These are phyloP conservation scores for Aspergillus flavus DNA, from an alignment of 2,329 filamentous ascomycete genomes.

Conservation along the genomic window DNA sequence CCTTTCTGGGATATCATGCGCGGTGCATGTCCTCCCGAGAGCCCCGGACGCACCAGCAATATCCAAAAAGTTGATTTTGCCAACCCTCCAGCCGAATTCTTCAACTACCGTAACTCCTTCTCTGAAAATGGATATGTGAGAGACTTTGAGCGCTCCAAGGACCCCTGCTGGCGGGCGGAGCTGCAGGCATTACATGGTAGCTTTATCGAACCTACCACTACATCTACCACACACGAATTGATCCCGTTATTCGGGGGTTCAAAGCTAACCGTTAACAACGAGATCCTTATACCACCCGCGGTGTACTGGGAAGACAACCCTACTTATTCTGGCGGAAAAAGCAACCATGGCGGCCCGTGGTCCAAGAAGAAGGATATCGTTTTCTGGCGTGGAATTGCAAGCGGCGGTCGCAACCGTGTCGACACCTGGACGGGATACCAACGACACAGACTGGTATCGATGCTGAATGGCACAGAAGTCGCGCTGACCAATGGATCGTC, in stretches of 20 bases:
- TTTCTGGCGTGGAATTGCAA: slow-evolving; percentile 53
- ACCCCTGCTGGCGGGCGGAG: slow-evolving; percentile 49
- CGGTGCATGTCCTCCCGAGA: not conserved
- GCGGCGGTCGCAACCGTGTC: slow-evolving; percentile 49
- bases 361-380: slow-evolving; percentile 43
- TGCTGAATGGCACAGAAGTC: slow-evolving; percentile 63
- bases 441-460: slow-evolving; percentile 72
- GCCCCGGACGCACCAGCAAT: not conserved
- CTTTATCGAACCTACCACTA: slow-evolving; percentile 52
- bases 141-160: slow-evolving; percentile 30
- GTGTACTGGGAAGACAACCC: slow-evolving; percentile 53
- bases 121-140: not conserved
- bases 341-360: slow-evolving; percentile 44
- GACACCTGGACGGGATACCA: slow-evolving; percentile 73
- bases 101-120: not conserved
- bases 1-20: not conserved
- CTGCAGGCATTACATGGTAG: slow-evolving; percentile 51
- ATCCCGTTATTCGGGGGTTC: slow-evolving; percentile 55
- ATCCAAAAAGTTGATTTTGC: not conserved
- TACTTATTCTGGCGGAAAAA: slow-evolving; percentile 35
- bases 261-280: slow-evolving; percentile 55
- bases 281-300: slow-evolving; percentile 53
- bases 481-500: not conserved
- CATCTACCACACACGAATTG: slow-evolving; percentile 45
- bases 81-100: not conserved